Conservation (phyloP, 495 filamentous ascomycete species). For the Diplogelasinospora grovesii region DNA sequence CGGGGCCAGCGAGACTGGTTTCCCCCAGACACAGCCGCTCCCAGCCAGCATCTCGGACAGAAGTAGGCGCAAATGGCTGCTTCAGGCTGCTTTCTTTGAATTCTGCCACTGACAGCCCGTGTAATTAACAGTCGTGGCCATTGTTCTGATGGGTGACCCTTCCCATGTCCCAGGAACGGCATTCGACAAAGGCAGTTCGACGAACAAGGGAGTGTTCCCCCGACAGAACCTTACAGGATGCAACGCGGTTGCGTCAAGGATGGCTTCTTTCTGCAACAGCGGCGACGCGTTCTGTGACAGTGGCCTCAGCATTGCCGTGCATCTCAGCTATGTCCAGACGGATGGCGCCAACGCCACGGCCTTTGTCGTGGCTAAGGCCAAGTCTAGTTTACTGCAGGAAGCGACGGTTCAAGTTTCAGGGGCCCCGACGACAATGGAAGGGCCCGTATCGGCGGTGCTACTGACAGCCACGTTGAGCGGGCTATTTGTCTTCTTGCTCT, state of each 20-base stretch:
- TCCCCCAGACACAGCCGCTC: slow-evolving; percentile 11
- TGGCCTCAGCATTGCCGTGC: slow-evolving; percentile 1
- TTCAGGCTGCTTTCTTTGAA: too few relatives aligned
- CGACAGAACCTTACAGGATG: slow-evolving; percentile 11
- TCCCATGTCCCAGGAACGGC: slow-evolving; percentile 4
- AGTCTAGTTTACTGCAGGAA: too few relatives aligned
- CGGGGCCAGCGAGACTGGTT: neutral
- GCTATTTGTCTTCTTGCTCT: too few relatives aligned
- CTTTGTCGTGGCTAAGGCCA: neutral
- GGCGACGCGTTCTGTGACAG: slow-evolving; percentile 17
- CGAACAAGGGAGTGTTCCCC: slow-evolving; percentile 13
- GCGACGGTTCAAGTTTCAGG: too few relatives aligned
- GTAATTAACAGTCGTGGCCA: slow-evolving; percentile 9
- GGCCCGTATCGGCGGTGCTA: too few relatives aligned
- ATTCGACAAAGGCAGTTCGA: slow-evolving; percentile 8
- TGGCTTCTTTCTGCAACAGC: slow-evolving; percentile 13
- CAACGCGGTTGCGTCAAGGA: slow-evolving; percentile 1
- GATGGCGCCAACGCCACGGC: slow-evolving; percentile 1
- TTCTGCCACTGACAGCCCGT: neutral
- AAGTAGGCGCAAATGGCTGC: too few relatives aligned
- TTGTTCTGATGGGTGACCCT: slow-evolving; percentile 12
- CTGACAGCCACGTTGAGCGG: too few relatives aligned
- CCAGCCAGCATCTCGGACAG: slow-evolving; percentile 6
- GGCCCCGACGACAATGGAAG: too few relatives aligned
- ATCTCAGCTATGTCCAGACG: slow-evolving; percentile 4